These are phyloP conservation scores for Physcia stellaris DNA, from an alignment of 495 filamentous ascomycete genomes.

Conservation along the genomic window DNA sequence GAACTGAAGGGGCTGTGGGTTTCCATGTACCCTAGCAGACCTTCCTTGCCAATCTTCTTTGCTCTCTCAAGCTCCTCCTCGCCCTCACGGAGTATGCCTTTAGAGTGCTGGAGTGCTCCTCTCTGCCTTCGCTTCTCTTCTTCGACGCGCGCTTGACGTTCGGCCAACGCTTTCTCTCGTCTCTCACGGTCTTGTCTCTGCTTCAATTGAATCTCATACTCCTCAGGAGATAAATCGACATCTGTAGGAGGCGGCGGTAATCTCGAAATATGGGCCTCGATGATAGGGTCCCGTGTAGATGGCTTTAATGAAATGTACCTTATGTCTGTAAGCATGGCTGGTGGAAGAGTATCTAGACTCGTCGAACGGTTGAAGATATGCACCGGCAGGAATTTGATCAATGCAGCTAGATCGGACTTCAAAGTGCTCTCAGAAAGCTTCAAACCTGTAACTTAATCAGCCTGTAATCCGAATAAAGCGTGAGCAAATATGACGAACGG, in stretches of 20 bases:
- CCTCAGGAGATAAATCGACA: conserved; percentile 34
- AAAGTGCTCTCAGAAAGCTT: conserved; percentile 61
- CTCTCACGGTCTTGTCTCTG: conserved; percentile 50
- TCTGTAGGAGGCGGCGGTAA: conserved; percentile 51
- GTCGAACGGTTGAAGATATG: conserved; percentile 53
- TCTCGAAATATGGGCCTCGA: conserved; percentile 63
- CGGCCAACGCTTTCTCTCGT: conserved; percentile 61
- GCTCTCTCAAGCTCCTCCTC: conserved; percentile 68
- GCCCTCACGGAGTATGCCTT: conserved; percentile 55
- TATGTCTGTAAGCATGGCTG: conserved; percentile 56
- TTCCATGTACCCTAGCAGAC: conserved; percentile 51
- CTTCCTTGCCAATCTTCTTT: conserved; percentile 62
- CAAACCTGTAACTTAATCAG: conserved; percentile 26
- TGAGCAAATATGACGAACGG: conserved; percentile 18
- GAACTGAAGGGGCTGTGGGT: too few species aligned
- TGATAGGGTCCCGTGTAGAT: conserved; percentile 53
- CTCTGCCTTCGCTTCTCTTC: conserved; percentile 60
- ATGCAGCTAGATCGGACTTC: conserved; percentile 64
- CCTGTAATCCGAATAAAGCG: neutral
- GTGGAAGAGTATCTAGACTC: conserved; percentile 48
- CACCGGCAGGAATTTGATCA: conserved; percentile 58
- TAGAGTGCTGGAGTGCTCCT: conserved; percentile 51
- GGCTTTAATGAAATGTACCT: conserved; percentile 70
- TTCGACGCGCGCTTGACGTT: conserved; percentile 57
- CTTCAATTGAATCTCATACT: conserved; percentile 45